Evolutionary conservation across 352 stramenopile species (phyloP).

Genomic region (Globisporangium spinosum): DNA sequence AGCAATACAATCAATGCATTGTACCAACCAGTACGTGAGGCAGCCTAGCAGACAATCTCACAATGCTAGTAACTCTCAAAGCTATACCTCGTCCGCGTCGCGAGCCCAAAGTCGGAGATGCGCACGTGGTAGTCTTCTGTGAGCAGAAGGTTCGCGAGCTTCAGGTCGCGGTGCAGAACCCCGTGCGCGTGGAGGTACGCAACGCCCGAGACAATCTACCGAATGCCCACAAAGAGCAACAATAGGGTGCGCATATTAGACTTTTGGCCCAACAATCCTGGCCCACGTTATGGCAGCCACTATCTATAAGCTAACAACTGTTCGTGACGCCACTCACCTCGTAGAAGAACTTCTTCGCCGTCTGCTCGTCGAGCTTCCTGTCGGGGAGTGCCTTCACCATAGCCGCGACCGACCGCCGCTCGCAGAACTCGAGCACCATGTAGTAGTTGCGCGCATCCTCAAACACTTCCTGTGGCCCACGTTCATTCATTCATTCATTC

Average conservation of each 20-base stretch:
- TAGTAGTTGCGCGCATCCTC: slow-evolving; percentile 78
- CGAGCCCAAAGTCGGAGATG: slow-evolving; percentile 99
- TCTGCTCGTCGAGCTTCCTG: slow-evolving; percentile 39
- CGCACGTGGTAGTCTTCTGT: slow-evolving; percentile 99
- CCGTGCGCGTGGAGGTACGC: slow-evolving; percentile 99
- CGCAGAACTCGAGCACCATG: slow-evolving; percentile 68
- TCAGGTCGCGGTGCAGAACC: slow-evolving; percentile 98
- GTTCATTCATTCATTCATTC: neutral
- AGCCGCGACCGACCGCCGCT: slow-evolving; percentile 40
- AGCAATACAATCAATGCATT: too few relatives aligned
- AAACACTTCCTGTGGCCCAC: slow-evolving; percentile 41
- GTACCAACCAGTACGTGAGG: too few relatives aligned
- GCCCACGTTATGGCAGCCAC: slow-evolving; percentile 28
- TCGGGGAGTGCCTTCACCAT: slow-evolving; percentile 34
- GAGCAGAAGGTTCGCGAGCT: slow-evolving; percentile 97
- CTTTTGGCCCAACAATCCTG: neutral
- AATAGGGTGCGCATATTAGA: neutral
- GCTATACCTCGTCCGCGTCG: slow-evolving; percentile 69
- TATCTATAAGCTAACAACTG: slow-evolving; percentile 19
- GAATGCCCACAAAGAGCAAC: neutral
- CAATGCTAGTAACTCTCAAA: neutral
- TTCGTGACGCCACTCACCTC: slow-evolving; percentile 24
- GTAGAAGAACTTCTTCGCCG: slow-evolving; percentile 46
- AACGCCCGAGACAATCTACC: slow-evolving; percentile 94
- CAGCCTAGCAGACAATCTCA: neutral